Evolutionary conservation across 768 basidiomycete genomes (phyloP).

Genomic region (Podaxis sp.): DNA sequence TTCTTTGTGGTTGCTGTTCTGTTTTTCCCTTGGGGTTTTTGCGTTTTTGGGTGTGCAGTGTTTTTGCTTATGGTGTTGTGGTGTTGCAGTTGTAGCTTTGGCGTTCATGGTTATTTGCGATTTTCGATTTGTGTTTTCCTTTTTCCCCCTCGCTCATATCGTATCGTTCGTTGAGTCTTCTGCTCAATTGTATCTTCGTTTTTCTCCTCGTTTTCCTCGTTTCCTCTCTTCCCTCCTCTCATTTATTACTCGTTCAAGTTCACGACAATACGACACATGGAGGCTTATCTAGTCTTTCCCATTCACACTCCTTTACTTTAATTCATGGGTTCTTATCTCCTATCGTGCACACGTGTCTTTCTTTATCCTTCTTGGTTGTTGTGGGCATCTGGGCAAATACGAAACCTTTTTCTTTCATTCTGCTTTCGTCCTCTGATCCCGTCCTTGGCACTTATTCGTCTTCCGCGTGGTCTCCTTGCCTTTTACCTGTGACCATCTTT

Average conservation of each 20-base stretch:
- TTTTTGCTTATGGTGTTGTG: not conserved
- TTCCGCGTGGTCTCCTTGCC: too few relatives aligned
- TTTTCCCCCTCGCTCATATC: not conserved
- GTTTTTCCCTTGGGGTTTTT: slow-evolving; percentile 42
- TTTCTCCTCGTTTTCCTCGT: not conserved
- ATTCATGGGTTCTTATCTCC: too few relatives aligned
- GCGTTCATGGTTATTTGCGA: not conserved
- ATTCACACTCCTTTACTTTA: not conserved
- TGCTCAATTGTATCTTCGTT: not conserved
- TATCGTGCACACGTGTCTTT: too few relatives aligned
- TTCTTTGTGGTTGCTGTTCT: slow-evolving; percentile 55
- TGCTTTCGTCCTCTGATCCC: too few relatives aligned
- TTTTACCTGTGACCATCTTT: too few relatives aligned
- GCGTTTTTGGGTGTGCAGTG: not conserved
- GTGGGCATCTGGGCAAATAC: too few relatives aligned
- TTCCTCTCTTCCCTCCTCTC: not conserved
- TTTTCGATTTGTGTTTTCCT: not conserved
- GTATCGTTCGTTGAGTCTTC: not conserved
- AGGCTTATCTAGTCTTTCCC: too few relatives aligned
- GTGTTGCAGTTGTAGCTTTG: not conserved
- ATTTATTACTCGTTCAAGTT: not conserved
- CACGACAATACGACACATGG: not conserved
- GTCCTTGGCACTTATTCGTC: too few relatives aligned
- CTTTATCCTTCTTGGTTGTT: too few relatives aligned
- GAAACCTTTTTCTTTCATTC: too few relatives aligned